Percentiles rank a stretch among this genome's conserved stretches.
These are phyloP conservation scores for Pestalotiopsis sp. DNA, from an alignment of 2,329 filamentous ascomycete species.

Conservation along the genomic window DNA sequence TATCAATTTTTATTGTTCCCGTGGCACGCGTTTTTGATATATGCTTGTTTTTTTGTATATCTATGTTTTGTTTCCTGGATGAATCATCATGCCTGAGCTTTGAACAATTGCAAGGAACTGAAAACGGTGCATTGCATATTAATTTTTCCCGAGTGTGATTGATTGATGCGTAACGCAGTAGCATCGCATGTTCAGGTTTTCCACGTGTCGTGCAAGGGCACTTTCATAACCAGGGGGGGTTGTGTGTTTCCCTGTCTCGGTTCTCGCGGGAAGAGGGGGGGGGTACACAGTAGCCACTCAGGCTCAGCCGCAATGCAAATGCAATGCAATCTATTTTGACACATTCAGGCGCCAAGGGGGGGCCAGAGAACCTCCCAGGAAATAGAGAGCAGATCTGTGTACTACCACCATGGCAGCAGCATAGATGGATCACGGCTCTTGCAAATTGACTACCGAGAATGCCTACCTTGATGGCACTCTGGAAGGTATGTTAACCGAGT, in stretches of 20 bases:
- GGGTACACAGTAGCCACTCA: neutral
- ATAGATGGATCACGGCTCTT: too few relatives aligned
- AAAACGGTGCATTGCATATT: neutral
- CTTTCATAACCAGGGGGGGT: neutral
- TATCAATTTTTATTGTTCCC: too few relatives aligned
- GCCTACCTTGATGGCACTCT: too few relatives aligned
- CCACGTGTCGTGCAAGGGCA: neutral
- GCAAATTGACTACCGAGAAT: too few relatives aligned
- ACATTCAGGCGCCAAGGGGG: neutral
- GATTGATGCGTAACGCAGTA: neutral
- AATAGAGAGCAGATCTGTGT: too few relatives aligned
- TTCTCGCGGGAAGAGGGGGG: neutral
- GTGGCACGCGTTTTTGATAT: too few relatives aligned
- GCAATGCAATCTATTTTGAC: neutral
- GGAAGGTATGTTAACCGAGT: too few relatives aligned
- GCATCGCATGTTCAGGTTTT: neutral
- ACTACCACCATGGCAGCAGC: too few relatives aligned
- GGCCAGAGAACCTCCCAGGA: too few relatives aligned
- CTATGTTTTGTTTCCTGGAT: too few relatives aligned
- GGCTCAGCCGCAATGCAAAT: neutral
- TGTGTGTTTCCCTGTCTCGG: neutral
- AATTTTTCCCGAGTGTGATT: neutral
- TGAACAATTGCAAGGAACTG: neutral
- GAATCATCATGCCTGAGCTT: too few relatives aligned
- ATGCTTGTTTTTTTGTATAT: too few relatives aligned